Percentiles rank a stretch among this genome's conserved stretches.
Evolutionary conservation across 306 rosid species (phyloP).

Genomic region (Trichosanthes cucumerina): DNA sequence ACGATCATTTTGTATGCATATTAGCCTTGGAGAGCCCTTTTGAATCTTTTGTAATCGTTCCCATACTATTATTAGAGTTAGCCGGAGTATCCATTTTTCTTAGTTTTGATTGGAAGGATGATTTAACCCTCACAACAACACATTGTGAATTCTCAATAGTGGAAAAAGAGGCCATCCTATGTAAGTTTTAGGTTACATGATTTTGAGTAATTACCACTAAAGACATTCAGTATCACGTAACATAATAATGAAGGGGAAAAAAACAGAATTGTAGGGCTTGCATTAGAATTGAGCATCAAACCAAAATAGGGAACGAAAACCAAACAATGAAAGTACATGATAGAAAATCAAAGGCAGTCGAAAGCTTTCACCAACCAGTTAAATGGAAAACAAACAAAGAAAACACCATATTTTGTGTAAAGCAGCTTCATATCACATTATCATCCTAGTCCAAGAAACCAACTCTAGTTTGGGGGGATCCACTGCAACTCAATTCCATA

Average conservation of each 20-base stretch:
- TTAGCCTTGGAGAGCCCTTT: background rate
- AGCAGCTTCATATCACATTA: background rate
- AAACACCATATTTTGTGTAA: background rate
- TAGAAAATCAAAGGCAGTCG: background rate
- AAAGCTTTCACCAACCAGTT: background rate
- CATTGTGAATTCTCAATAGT: background rate
- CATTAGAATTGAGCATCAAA: background rate
- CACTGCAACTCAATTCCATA: constrained; percentile 86
- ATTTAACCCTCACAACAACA: background rate
- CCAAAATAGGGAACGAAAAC: background rate
- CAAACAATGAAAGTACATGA: background rate
- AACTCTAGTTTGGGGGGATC: constrained; percentile 34
- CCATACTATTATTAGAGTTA: background rate
- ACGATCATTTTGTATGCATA: background rate
- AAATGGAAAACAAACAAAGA: background rate
- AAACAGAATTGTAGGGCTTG: background rate
- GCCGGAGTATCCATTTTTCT: background rate
- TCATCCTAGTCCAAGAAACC: background rate
- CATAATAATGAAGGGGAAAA: background rate
- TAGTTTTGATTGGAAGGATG: background rate
- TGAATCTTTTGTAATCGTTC: background rate
- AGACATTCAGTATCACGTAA: background rate
- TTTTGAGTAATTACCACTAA: background rate
- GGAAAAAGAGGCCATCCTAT: background rate
- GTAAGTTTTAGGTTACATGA: background rate